phyloP scores from a whole-genome alignment of 2,329 filamentous ascomycete species.

The Canariomyces notabilis region DNA sequence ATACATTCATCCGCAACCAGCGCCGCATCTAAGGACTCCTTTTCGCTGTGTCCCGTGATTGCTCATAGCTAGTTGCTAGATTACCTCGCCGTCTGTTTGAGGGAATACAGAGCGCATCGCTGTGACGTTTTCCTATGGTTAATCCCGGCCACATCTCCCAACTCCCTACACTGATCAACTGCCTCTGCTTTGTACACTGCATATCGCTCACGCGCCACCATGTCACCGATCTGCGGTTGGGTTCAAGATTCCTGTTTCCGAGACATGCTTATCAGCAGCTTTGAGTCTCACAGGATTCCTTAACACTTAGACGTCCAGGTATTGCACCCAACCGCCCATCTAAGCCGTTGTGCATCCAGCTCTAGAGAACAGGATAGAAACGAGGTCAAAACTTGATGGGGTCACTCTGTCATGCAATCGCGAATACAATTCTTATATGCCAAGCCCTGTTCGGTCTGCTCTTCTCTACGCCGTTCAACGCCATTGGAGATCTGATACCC shows the following conservation, averaged over 20 bases:
- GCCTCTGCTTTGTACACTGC: too few species aligned
- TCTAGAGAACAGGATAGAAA: not conserved
- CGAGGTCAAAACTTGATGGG: not conserved
- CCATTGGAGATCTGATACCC: not conserved
- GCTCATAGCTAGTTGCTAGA: slow-evolving; percentile 26
- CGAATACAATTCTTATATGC: not conserved
- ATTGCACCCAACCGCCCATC: not conserved
- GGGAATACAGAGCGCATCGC: slow-evolving; percentile 24
- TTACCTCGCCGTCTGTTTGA: slow-evolving; percentile 25
- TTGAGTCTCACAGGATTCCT: too few species aligned
- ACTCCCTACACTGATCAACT: too few species aligned
- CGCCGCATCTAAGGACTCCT: slow-evolving; percentile 26
- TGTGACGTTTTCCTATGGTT: slow-evolving; percentile 29
- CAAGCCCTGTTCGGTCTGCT: not conserved
- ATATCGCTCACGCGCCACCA: too few species aligned
- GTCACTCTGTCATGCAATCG: not conserved
- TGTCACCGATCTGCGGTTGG: too few species aligned
- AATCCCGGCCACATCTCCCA: slow-evolving; percentile 23
- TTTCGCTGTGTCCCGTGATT: slow-evolving; percentile 22
- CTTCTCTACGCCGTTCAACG: not conserved
- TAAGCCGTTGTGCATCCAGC: not conserved
- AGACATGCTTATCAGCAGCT: too few species aligned
- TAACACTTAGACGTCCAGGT: too few species aligned
- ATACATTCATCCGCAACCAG: slow-evolving; percentile 25
- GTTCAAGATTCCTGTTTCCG: too few species aligned